Evolutionary conservation across 2,329 filamentous ascomycete genomes (phyloP).

Genomic region (Bipolaris bicolor): DNA sequence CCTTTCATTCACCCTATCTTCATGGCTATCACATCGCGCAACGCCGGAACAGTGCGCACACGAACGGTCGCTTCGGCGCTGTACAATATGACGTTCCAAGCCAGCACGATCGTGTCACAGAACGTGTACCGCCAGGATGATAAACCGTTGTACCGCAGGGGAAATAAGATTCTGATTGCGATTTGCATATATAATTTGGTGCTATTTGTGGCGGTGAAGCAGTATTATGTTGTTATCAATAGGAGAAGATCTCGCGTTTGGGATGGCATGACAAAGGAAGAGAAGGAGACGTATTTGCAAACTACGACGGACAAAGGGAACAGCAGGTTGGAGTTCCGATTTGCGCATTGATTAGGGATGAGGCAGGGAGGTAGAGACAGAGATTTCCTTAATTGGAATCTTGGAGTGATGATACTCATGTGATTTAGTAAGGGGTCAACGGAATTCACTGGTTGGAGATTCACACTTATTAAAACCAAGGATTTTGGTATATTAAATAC

Average conservation of each 20-base stretch:
- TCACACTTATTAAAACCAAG: too few relatives aligned
- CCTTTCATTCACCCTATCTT: conserved; percentile 55
- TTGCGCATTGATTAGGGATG: background rate
- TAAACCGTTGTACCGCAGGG: conserved; percentile 56
- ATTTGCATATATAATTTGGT: conserved; percentile 59
- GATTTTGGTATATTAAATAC: background rate
- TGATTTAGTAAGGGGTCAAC: too few relatives aligned
- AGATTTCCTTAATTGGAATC: too few relatives aligned
- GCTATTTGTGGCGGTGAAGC: conserved; percentile 59
- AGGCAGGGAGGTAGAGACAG: too few relatives aligned
- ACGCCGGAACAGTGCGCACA: conserved; percentile 52
- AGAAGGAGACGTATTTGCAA: conserved; percentile 45
- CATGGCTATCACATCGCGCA: conserved; percentile 52
- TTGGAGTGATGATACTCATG: too few relatives aligned
- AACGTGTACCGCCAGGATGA: conserved; percentile 64
- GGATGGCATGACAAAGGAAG: conserved; percentile 41
- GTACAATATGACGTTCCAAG: conserved; percentile 52
- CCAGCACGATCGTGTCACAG: conserved; percentile 39
- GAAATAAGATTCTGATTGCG: conserved; percentile 61
- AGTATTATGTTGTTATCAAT: conserved; percentile 62
- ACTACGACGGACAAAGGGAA: conserved; percentile 49
- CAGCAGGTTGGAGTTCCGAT: conserved; percentile 37
- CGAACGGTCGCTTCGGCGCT: conserved; percentile 52
- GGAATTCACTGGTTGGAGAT: too few relatives aligned
- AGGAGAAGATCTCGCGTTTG: conserved; percentile 42